A percentile compares a stretch with the other conserved stretches of the same genome.
Evolutionary conservation across 78 protist species (phyloP).

Genomic region (Isochrysis galbana): DNA sequence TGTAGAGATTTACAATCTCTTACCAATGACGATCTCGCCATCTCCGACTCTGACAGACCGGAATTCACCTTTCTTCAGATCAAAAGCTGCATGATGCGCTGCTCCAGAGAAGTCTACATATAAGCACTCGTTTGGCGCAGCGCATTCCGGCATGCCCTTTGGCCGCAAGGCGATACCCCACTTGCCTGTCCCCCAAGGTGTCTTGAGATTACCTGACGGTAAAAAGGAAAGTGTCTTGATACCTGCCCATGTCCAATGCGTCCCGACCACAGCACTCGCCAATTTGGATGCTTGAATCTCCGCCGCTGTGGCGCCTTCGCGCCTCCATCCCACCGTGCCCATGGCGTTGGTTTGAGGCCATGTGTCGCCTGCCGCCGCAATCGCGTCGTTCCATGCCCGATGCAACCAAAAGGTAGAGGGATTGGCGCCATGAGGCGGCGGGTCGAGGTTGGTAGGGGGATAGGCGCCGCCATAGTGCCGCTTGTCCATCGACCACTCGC

Average conservation of each 20-base stretch:
- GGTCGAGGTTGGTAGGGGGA: not conserved
- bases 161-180: not conserved
- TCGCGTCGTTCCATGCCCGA: conserved; percentile 2
- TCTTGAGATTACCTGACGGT: not conserved
- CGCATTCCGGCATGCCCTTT: not conserved
- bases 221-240: not conserved
- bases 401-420: not conserved
- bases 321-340: conserved; percentile 18
- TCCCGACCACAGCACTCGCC: not conserved
- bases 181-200: conserved; percentile 21
- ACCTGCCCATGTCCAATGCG: not conserved
- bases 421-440: conserved; percentile 10
- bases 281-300: not conserved
- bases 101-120: conserved; percentile 16
- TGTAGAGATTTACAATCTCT: not conserved
- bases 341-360: not conserved
- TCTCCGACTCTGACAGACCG: not conserved
- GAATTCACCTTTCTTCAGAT: not conserved
- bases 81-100: not conserved
- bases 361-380: not conserved
- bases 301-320: not conserved
- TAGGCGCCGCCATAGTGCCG: conserved; percentile 25
- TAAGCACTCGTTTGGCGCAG: not conserved
- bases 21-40: not conserved
- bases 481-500: conserved; percentile 26